phyloP scores from a whole-genome alignment of 2,329 filamentous ascomycete species.

The Chaetomiaceae sp. region DNA sequence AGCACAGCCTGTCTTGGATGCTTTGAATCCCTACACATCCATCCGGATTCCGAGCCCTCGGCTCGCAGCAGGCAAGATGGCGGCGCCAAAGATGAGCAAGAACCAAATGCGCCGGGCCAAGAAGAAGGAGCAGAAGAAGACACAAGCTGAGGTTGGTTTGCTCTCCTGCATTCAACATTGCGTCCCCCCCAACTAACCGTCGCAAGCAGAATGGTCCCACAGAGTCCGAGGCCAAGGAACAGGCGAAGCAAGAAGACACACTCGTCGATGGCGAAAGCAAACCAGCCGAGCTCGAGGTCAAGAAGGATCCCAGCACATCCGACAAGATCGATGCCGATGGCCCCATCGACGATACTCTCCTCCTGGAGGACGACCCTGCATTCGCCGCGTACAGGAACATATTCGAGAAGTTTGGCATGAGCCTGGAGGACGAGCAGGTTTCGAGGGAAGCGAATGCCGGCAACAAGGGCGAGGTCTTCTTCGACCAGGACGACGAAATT shows the following conservation, averaged over 20 bases:
- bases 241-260: slow-evolving; percentile 22
- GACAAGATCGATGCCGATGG: slow-evolving; percentile 42
- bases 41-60: slow-evolving; percentile 6
- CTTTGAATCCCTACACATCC: not conserved
- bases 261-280: slow-evolving; percentile 34
- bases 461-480: slow-evolving; percentile 82
- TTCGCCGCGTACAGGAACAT: slow-evolving; percentile 81
- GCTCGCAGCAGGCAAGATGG: slow-evolving; percentile 45
- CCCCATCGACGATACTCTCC: slow-evolving; percentile 45
- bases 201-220: slow-evolving; percentile 17
- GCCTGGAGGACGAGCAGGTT: slow-evolving; percentile 57
- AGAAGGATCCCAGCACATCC: slow-evolving; percentile 36
- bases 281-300: slow-evolving; percentile 38
- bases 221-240: slow-evolving; percentile 20
- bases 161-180: too few relatives aligned
- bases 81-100: slow-evolving; percentile 74
- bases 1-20: not conserved
- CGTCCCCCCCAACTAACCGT: slow-evolving; percentile 1
- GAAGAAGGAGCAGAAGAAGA: slow-evolving; percentile 86
- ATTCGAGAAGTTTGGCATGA: slow-evolving; percentile 71
- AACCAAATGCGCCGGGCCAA: slow-evolving; percentile 89
- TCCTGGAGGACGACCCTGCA: slow-evolving; percentile 66
- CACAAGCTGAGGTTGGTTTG: slow-evolving; percentile 47
- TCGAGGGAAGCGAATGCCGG: slow-evolving; percentile 61
- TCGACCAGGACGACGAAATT: slow-evolving; percentile 78